Conservation (phyloP, 352 stramenopile genomes). For the Globisporangium nagaii region DNA sequence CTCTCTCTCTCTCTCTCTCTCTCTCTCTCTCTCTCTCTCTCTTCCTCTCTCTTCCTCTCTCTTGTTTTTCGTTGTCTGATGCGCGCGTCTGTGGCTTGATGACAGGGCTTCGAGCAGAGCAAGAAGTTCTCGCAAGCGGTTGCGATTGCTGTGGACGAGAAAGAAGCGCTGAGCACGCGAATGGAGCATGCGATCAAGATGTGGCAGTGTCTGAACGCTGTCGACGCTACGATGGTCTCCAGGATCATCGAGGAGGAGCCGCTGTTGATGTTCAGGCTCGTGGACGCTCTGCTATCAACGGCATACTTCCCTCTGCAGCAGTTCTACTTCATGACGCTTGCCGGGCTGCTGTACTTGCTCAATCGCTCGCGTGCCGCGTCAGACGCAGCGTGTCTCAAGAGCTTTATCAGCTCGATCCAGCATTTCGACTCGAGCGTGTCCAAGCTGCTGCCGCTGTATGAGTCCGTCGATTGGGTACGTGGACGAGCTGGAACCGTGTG, state of each 20-base stretch:
- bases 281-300: constrained; percentile 39
- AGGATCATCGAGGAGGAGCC: constrained; percentile 22
- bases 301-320: constrained; percentile 64
- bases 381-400: neutral
- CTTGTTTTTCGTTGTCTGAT: too few relatives aligned
- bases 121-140: neutral
- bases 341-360: constrained; percentile 31
- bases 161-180: constrained; percentile 29
- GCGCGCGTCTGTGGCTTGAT: neutral
- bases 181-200: constrained; percentile 35
- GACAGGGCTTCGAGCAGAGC: neutral
- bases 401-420: constrained; percentile 12
- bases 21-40: too few relatives aligned
- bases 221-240: constrained; percentile 15
- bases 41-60: too few relatives aligned
- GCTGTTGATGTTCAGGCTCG: constrained; percentile 26
- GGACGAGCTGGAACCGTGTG: neutral
- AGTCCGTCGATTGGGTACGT: constrained; percentile 38
- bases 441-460: constrained; percentile 24
- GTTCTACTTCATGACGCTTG: constrained; percentile 47
- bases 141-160: constrained; percentile 20
- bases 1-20: too few relatives aligned
- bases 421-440: constrained; percentile 24
- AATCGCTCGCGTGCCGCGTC: constrained; percentile 7
- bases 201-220: constrained; percentile 20